Percentiles rank a stretch among this genome's conserved stretches.
phyloP scores from a whole-genome alignment of 2,329 filamentous ascomycete genomes.

The Nigrospora oryzae region DNA sequence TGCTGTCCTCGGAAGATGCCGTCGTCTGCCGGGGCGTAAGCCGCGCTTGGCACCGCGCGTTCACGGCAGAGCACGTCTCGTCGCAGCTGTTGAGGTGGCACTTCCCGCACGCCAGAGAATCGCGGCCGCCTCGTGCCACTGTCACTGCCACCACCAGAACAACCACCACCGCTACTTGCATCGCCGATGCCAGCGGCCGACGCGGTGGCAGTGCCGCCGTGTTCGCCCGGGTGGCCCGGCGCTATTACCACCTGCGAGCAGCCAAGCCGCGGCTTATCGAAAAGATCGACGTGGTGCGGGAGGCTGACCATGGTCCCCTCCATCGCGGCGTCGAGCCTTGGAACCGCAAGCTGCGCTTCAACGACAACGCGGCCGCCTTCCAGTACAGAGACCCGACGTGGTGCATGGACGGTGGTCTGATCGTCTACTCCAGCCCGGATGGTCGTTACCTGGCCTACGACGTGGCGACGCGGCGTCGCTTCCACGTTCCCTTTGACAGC shows the following conservation, averaged over 20 bases:
- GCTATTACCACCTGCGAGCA: constrained; percentile 43
- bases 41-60: constrained; percentile 36
- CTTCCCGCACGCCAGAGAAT: constrained; percentile 45
- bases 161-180: not conserved
- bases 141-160: too few species aligned
- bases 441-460: constrained; percentile 38
- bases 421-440: constrained; percentile 39
- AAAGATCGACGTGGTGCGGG: constrained; percentile 31
- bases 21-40: constrained; percentile 45
- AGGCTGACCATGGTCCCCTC: constrained; percentile 10
- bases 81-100: constrained; percentile 37
- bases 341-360: constrained; percentile 33
- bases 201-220: constrained; percentile 26
- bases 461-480: constrained; percentile 31
- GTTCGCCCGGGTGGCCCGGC: constrained; percentile 40
- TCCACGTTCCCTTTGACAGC: constrained; percentile 41
- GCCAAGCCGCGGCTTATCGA: constrained; percentile 37
- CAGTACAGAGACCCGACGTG: constrained; percentile 40
- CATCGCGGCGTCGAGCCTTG: constrained; percentile 31
- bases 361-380: constrained; percentile 29
- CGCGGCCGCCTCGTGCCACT: constrained; percentile 22
- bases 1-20: constrained; percentile 40
- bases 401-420: constrained; percentile 42
- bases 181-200: not conserved
- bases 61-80: constrained; percentile 37